Percentiles rank a stretch among this genome's conserved stretches.
Conservation (phyloP, 495 filamentous ascomycete species). For the Sordaria brevicollis region DNA sequence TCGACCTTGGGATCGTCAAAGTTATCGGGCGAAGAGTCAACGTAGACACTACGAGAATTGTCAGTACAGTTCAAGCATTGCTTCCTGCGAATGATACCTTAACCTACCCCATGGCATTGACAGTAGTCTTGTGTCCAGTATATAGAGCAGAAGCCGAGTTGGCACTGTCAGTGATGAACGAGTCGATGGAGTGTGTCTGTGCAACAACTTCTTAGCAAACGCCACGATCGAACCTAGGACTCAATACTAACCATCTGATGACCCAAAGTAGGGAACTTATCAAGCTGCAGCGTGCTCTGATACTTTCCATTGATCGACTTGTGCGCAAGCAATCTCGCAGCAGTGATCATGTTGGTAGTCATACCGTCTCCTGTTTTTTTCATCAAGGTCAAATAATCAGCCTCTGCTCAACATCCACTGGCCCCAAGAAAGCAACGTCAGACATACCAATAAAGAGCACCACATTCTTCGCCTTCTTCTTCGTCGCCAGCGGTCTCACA, state of each 20-base stretch:
- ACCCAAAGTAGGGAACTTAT: conserved; percentile 62
- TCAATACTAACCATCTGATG: conserved; percentile 45
- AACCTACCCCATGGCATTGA: conserved; percentile 54
- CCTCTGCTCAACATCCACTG: not conserved
- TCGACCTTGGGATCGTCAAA: conserved; percentile 73
- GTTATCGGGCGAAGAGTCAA: conserved; percentile 50
- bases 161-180: conserved; percentile 67
- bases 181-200: conserved; percentile 58
- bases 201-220: not conserved
- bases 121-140: conserved; percentile 62
- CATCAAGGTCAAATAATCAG: not conserved
- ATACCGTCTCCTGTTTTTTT: conserved; percentile 56
- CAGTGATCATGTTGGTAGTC: conserved; percentile 68
- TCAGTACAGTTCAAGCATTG: not conserved
- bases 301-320: conserved; percentile 68
- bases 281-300: conserved; percentile 53
- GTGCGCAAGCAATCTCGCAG: conserved; percentile 64
- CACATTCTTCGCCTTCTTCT: conserved; percentile 66
- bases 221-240: not conserved
- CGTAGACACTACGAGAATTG: conserved; percentile 43
- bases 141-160: conserved; percentile 68
- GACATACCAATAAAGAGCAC: conserved; percentile 60
- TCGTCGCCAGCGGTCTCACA: conserved; percentile 52
- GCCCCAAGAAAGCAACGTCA: not conserved
- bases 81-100: not conserved